Evolutionary conservation across 164 flowering plant genomes (phyloP), one percentile per base, ranked within the genome.

Genomic region (Sextonia rubra): DNA sequence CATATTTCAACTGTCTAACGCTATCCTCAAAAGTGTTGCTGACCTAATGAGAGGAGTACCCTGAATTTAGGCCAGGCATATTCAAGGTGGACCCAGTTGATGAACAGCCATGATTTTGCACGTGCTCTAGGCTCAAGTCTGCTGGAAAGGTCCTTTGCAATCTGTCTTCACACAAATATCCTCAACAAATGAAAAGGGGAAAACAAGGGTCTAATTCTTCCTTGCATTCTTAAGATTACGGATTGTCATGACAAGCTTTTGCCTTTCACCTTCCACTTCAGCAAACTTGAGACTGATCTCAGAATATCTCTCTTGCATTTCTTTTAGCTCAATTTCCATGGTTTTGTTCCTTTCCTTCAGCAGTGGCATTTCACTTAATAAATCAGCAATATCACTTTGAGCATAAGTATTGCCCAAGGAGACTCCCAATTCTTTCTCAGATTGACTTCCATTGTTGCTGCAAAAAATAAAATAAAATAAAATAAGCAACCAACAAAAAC

Each of bases 261-360:
- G 97, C 75, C 98, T 83, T 84, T 95, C 97, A 12, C 97, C 97
- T 79, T 95, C 99, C n/a, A 94, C 97, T 82, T 92, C 97, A 32
- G 97, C 97, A 80, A 94, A 94, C 72, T 83, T 93, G 77, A 95
- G 91, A 78, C 99, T 95, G 76, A 90, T 84, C 62, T 87, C 99
- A 71, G 98, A 95, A 70, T 93, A 95, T 80, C 96, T 87, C 75
- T 83, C 90, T 75, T 90, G 93, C 93, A 92, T 87, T 48, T 93
- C 99, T 80, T 90, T 89, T 75, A 92, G 84, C 77, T 95, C 99
- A 32, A 26, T 77, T 83, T 87, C 99, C 98, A 93, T 90, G 7
- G 71, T 71, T 60, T 74, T 70, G 79, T 92, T 91, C 77, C 72
- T 84, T 55, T 84, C 89, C 83, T 84, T 87, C 73, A 91, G 75